Conservation (phyloP, 2,329 filamentous ascomycete species). For the Drechslerella stenobrocha region DNA sequence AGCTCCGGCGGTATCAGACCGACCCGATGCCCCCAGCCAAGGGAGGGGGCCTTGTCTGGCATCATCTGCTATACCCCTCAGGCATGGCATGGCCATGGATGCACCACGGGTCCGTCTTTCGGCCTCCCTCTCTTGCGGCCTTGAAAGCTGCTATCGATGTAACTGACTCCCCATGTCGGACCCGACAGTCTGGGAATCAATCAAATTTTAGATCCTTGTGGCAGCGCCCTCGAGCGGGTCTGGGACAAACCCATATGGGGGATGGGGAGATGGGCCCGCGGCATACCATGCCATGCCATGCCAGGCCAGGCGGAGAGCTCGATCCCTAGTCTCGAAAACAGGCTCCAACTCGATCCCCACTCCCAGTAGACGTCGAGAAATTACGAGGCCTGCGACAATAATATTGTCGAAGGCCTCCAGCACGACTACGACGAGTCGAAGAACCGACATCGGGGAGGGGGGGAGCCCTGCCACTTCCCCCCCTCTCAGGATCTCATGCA, state of each 20-base stretch:
- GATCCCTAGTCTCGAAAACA: no score
- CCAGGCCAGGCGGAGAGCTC: no score
- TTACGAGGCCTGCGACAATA: background rate
- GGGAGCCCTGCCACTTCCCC: background rate
- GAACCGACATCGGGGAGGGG: background rate
- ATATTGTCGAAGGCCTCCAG: background rate
- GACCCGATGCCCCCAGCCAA: no score
- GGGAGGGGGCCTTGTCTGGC: no score
- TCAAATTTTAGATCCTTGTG: slow-evolving; percentile 26
- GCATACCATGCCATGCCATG: no score
- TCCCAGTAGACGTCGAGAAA: background rate
- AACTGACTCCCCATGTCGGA: slow-evolving; percentile 39
- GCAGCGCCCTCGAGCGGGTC: slow-evolving; percentile 34
- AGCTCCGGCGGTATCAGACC: no score
- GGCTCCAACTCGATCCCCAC: slow-evolving; percentile 1
- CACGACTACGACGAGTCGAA: background rate
- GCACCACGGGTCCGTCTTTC: slow-evolving; percentile 2
- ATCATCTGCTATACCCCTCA: background rate
- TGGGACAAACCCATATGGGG: slow-evolving; percentile 38
- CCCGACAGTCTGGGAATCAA: slow-evolving; percentile 47
- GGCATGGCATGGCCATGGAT: background rate
- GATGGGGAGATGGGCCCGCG: slow-evolving; percentile 11
- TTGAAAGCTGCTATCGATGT: slow-evolving; percentile 14
- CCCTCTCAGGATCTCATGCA: slow-evolving; percentile 20
- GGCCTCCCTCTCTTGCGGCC: slow-evolving; percentile 4